Evolutionary conservation across 1,284 basidiomycete genomes (phyloP), one percentile per base, ranked within the genome.

Genomic region (Ganoderma resinaceum): DNA sequence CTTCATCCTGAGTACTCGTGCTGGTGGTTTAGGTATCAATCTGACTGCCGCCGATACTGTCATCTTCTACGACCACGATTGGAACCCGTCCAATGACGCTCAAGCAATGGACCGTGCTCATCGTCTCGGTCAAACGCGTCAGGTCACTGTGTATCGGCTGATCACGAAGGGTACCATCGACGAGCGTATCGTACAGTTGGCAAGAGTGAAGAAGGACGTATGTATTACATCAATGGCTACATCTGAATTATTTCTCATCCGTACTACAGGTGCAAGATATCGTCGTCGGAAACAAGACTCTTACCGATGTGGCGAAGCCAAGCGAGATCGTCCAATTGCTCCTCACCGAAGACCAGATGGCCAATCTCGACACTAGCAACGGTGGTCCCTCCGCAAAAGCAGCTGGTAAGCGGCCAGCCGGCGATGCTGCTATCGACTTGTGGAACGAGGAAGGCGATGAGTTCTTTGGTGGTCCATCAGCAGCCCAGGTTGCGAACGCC

Each of bases 71-170:
- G 98, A 99, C 79, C 96, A 98, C 77, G 98, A 99, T 78, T 99
- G 98, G 98, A 99, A 99, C 80, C 98, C 97, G 18, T 97, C 95
- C 35, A 99, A 99, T 78, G 98, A 99, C 80, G 95, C 96, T 52
- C 98, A 99, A 81, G 98, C 98, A 14, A 99, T 99, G 98, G 98
- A 99, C 79, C 95, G 98, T 76, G 98, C 98, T 23, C 98, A 99
- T 84, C 95, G 98, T 77, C 88, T 99, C 16, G 98, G 98, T 43
- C 98, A 99, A 82, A 99, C 97, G 14, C 94, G 96, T 71, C 98
- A 99, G 83, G 98, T 99, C 67, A 99, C 97, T 0, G 97, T 99
- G 6, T 99, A 99, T 81, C 93, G 98, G 49, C 86, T 99, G 65
- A 98, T 99, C 77, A 97, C 95, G 12, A 94, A 91, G 78, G 97